Evolutionary conservation across 352 stramenopile species (phyloP), one percentile per base, ranked within the genome.

Genomic region (Globisporangium polare): DNA sequence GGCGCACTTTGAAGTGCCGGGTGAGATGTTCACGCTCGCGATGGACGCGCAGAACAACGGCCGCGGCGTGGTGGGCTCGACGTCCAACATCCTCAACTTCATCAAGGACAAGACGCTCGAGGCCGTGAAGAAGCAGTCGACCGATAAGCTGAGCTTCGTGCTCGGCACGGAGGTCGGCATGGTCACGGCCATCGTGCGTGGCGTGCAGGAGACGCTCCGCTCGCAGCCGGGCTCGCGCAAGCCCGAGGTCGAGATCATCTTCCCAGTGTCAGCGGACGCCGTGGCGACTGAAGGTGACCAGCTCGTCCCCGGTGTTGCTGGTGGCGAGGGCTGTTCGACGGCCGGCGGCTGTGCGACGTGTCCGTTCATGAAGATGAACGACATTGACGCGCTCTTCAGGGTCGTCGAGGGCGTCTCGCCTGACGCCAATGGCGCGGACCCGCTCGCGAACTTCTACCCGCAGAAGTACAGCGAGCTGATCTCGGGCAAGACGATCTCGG

Each of bases 341-440:
- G 94, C 95, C 26, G 96, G 96, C 26, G 96, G 96, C 51, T 99
- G 96, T 63, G 96, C 96, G 17, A 99, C 96, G 12, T 99, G 96
- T 55, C 96, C 96, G 5, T 99, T 98, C 67, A 99, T 99, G 96
- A 99, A 99, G 78, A 99, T 99, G 96, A 99, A 99, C 78, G 92
- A 98, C 77, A 88, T 99, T 42, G 95, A 99, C 66, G 89, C 94
- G n/a, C 74, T 99, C 10, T 91, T 97, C 65, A 84, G 97, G 63
- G 88, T 99, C 52, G 77, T 68, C 46, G 85, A 96, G 62, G 73
- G 82, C 10, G 83, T 89, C 8, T 78, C 74, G 27, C 42, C 66
- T 3, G 67, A 75, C 24, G 64, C 60, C 2, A 69, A 58, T 5
- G 64, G 53, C 37, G 59, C 42, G n/a, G 84, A 92, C 55, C 74